Evolutionary conservation across 1,139 yeast genomes (phyloP).

Genomic region (Hyphopichia fennica): DNA sequence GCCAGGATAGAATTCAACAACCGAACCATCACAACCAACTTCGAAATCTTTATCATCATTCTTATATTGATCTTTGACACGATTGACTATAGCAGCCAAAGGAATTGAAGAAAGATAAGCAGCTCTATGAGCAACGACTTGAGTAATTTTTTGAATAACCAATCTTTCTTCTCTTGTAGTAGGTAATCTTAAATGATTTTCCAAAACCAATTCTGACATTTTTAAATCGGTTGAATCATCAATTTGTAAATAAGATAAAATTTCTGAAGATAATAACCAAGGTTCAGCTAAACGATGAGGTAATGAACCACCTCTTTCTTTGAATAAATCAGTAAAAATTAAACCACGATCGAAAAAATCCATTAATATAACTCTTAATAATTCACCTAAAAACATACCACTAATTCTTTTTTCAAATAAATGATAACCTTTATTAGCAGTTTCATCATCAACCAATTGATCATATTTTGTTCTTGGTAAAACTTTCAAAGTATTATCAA

Average conservation of each 20-base stretch:
- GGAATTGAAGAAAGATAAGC: slow-evolving; percentile 88
- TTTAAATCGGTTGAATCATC: slow-evolving; percentile 72
- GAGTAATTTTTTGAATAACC: slow-evolving; percentile 69
- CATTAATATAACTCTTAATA: slow-evolving; percentile 68
- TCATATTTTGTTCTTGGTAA: slow-evolving; percentile 81
- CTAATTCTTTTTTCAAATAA: slow-evolving; percentile 90
- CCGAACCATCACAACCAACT: slow-evolving; percentile 93
- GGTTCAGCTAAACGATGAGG: slow-evolving; percentile 72
- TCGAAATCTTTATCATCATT: slow-evolving; percentile 71
- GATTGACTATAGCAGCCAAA: slow-evolving; percentile 65
- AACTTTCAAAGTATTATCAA: slow-evolving; percentile 72
- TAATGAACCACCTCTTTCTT: slow-evolving; percentile 50
- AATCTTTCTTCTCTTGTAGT: slow-evolving; percentile 67
- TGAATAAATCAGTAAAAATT: slow-evolving; percentile 55
- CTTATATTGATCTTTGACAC: slow-evolving; percentile 43
- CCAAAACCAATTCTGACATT: slow-evolving; percentile 63
- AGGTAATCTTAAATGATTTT: slow-evolving; percentile 64
- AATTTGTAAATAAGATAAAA: slow-evolving; percentile 76
- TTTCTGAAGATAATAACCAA: slow-evolving; percentile 80
- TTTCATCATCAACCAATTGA: slow-evolving; percentile 60
- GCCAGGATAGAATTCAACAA: slow-evolving; percentile 88
- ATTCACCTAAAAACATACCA: slow-evolving; percentile 93
- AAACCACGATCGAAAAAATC: slow-evolving; percentile 62
- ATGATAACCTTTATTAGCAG: slow-evolving; percentile 85
- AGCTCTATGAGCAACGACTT: slow-evolving; percentile 80